Evolutionary conservation across 164 flowering plant genomes (phyloP).

Genomic region (Magnolia kwangsiensis): DNA sequence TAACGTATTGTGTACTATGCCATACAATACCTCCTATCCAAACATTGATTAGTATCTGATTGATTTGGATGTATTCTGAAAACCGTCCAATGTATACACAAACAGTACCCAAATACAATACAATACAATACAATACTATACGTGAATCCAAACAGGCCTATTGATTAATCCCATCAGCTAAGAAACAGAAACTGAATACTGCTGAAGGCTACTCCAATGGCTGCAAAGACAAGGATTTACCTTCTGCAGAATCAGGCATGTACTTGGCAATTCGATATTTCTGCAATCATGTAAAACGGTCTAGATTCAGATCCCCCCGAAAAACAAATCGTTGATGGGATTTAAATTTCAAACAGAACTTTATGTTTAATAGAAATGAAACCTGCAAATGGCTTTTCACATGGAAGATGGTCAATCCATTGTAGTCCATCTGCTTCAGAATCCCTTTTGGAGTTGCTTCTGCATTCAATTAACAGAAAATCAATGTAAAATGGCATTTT

Average conservation of each 20-base stretch:
- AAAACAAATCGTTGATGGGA: no score
- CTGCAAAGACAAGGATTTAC: constrained; percentile 24
- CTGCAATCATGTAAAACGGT: constrained; percentile 27
- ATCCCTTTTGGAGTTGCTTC: constrained; percentile 97
- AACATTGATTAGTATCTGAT: no score
- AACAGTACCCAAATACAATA: no score
- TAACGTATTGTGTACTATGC: no score
- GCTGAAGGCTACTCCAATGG: background rate
- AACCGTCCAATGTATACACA: no score
- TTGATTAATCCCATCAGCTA: background rate
- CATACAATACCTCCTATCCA: no score
- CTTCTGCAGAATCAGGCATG: constrained; percentile 60
- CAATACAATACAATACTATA: no score
- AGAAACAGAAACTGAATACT: no score
- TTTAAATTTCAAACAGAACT: no score
- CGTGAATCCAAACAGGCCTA: no score
- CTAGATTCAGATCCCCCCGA: no score
- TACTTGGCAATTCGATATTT: constrained; percentile 83
- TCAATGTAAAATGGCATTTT: background rate
- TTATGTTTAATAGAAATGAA: background rate
- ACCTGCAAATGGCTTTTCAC: constrained; percentile 97
- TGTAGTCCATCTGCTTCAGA: constrained; percentile 73
- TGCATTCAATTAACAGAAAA: constrained; percentile 21
- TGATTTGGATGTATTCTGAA: no score
- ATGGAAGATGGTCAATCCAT: constrained; percentile 86